phyloP scores from a whole-genome alignment of 306 rosid genomes.

The Abrus precatorius region DNA sequence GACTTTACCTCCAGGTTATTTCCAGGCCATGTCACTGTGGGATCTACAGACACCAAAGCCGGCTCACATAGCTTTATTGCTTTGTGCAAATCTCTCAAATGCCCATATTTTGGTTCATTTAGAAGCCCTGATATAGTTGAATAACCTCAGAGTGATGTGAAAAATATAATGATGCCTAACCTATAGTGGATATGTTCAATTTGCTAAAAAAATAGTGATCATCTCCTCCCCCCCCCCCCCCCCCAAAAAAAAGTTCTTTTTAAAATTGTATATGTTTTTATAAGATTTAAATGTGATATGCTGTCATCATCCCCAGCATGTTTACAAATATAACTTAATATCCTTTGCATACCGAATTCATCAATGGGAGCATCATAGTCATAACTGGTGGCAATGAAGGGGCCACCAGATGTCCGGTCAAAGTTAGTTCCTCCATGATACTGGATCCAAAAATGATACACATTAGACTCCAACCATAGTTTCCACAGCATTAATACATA shows the following conservation, averaged over 20 bases:
- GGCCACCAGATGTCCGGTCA: constrained; percentile 89
- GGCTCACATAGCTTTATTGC: constrained; percentile 84
- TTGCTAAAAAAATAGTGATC: not conserved
- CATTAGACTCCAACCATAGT: constrained; percentile 9
- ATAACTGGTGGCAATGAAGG: constrained; percentile 90
- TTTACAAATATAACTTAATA: constrained; percentile 6
- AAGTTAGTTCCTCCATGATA: constrained; percentile 99
- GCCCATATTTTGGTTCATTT: constrained; percentile 95
- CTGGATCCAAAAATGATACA: constrained; percentile 54
- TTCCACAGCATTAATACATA: constrained; percentile 8
- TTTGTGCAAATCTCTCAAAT: constrained; percentile 82
- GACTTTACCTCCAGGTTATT: constrained; percentile 69
- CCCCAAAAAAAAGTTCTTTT: too few relatives aligned
- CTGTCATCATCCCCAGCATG: constrained; percentile 23
- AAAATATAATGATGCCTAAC: not conserved
- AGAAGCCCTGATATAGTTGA: constrained; percentile 65
- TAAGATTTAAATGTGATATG: not conserved
- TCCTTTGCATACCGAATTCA: constrained; percentile 76
- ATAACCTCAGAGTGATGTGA: constrained; percentile 38
- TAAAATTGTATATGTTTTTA: not conserved
- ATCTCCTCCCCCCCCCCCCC: not conserved
- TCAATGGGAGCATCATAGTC: constrained; percentile 95
- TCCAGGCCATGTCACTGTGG: constrained; percentile 75
- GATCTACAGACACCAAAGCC: constrained; percentile 75
- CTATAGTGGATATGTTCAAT: constrained; percentile 10